A percentile compares a stretch with the other conserved stretches of the same genome.
phyloP scores from a whole-genome alignment of 257 asterid genomes.

The Cordia subcordata region DNA sequence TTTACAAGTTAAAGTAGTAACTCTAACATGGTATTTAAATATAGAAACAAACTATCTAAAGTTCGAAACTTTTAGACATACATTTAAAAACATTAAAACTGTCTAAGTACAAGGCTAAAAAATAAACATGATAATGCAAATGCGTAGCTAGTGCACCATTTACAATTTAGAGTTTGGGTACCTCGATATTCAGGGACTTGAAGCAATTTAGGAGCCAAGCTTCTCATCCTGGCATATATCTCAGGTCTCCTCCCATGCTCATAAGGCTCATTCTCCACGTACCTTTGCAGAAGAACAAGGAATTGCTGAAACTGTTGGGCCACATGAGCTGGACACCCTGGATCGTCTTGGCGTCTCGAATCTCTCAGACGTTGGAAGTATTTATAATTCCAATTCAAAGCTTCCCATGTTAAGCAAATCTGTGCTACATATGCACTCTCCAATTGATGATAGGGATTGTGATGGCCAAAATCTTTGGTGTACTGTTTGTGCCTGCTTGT shows the following conservation, averaged over 20 bases:
- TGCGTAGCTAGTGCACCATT: too few relatives aligned
- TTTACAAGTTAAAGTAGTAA: too few relatives aligned
- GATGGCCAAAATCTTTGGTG: slow-evolving; percentile 35
- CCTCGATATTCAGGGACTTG: slow-evolving; percentile 93
- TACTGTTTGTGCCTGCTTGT: slow-evolving; percentile 27
- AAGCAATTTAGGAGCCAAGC: slow-evolving; percentile 73
- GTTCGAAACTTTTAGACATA: too few relatives aligned
- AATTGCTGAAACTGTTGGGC: slow-evolving; percentile 92
- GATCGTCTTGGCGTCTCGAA: slow-evolving; percentile 45
- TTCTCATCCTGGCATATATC: slow-evolving; percentile 68
- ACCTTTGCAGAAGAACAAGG: slow-evolving; percentile 69
- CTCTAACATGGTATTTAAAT: too few relatives aligned
- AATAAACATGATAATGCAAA: too few relatives aligned
- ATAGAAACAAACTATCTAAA: too few relatives aligned
- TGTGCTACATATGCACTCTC: slow-evolving; percentile 90
- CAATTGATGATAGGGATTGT: slow-evolving; percentile 64
- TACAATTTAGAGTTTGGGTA: slow-evolving; percentile 6
- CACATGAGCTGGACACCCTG: slow-evolving; percentile 73
- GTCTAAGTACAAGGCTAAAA: too few relatives aligned
- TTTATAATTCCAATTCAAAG: slow-evolving; percentile 79
- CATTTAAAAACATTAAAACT: too few relatives aligned
- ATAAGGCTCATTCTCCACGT: slow-evolving; percentile 80
- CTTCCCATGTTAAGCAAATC: slow-evolving; percentile 90
- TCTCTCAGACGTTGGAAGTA: slow-evolving; percentile 62
- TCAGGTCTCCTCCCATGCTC: slow-evolving; percentile 79